Percentiles rank a stretch among this genome's conserved stretches.
Evolutionary conservation across 2,329 filamentous ascomycete species (phyloP).

Genomic region (Penicillium paneum): DNA sequence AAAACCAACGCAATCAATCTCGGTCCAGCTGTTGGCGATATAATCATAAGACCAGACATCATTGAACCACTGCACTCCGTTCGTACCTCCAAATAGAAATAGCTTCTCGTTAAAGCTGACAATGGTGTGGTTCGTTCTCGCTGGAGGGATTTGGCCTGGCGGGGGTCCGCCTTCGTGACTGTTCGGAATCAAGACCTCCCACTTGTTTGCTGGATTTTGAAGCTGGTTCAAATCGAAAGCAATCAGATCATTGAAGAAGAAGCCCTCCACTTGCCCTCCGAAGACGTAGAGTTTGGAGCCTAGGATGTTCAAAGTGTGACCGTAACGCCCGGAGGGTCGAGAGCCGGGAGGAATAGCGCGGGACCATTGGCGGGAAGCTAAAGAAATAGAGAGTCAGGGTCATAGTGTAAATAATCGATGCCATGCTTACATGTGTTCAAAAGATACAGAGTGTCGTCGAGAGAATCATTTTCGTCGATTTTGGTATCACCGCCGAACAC

Average conservation of each 20-base stretch:
- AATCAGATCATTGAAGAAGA: conserved; percentile 95
- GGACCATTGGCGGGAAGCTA: conserved; percentile 97
- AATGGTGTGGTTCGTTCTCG: conserved; percentile 90
- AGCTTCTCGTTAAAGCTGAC: conserved; percentile 90
- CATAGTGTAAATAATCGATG: conserved; percentile 9
- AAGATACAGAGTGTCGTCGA: conserved; percentile 94
- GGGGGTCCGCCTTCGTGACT: conserved; percentile 57
- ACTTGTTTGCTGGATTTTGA: conserved; percentile 84
- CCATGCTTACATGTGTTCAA: conserved; percentile 85
- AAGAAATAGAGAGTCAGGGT: conserved; percentile 27
- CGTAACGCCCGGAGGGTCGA: conserved; percentile 85
- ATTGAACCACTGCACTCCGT: conserved; percentile 96
- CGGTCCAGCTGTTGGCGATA: conserved; percentile 73
- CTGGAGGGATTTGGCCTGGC: conserved; percentile 70
- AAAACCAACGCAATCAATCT: conserved; percentile 95
- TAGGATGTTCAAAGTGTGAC: conserved; percentile 92
- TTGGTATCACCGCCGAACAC: conserved; percentile 99
- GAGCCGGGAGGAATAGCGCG: conserved; percentile 82
- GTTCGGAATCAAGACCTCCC: conserved; percentile 86
- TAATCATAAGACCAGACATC: conserved; percentile 98
- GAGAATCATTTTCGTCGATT: conserved; percentile 82
- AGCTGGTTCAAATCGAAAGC: conserved; percentile 95
- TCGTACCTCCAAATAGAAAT: conserved; percentile 96
- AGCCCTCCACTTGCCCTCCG: conserved; percentile 93
- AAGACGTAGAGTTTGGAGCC: conserved; percentile 98